phyloP scores from a whole-genome alignment of 441 rosid genomes.

The Mallotus repandus region DNA sequence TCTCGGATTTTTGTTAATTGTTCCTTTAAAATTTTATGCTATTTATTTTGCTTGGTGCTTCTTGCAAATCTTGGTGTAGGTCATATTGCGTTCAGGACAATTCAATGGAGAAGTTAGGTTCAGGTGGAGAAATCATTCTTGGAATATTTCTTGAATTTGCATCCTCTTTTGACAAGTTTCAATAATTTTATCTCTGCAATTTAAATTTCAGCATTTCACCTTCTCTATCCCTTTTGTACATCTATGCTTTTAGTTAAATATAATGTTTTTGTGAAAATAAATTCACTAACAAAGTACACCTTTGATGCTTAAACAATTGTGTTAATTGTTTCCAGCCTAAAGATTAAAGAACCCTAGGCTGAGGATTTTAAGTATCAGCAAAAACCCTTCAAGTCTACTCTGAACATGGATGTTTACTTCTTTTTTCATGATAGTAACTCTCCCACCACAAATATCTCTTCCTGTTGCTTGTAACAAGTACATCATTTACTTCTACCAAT shows the following conservation, averaged over 20 bases:
- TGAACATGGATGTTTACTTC: background rate
- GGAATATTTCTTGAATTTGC: slow-evolving; percentile 1
- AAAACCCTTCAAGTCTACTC: slow-evolving; percentile 1
- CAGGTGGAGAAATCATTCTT: slow-evolving; percentile 49
- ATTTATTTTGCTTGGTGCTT: slow-evolving; percentile 15
- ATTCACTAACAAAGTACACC: background rate
- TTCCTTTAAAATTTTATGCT: slow-evolving; percentile 1
- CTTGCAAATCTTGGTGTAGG: slow-evolving; percentile 46
- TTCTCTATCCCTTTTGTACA: background rate
- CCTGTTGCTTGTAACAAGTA: background rate
- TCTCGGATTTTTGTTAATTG: background rate
- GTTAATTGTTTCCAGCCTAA: background rate
- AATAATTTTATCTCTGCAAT: background rate
- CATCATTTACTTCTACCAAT: background rate
- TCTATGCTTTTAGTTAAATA: background rate
- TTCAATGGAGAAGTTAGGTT: slow-evolving; percentile 78
- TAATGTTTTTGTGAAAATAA: background rate
- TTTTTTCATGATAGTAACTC: background rate
- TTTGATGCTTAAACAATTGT: background rate
- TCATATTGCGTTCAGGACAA: slow-evolving; percentile 67
- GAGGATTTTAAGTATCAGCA: background rate
- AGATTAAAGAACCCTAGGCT: no score
- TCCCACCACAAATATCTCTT: background rate
- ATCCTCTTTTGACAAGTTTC: background rate
- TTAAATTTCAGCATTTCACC: background rate